Percentiles rank a stretch among this genome's conserved stretches.
These are phyloP conservation scores for Spiraea crenata DNA, from an alignment of 331 rosid genomes.

Conservation along the genomic window DNA sequence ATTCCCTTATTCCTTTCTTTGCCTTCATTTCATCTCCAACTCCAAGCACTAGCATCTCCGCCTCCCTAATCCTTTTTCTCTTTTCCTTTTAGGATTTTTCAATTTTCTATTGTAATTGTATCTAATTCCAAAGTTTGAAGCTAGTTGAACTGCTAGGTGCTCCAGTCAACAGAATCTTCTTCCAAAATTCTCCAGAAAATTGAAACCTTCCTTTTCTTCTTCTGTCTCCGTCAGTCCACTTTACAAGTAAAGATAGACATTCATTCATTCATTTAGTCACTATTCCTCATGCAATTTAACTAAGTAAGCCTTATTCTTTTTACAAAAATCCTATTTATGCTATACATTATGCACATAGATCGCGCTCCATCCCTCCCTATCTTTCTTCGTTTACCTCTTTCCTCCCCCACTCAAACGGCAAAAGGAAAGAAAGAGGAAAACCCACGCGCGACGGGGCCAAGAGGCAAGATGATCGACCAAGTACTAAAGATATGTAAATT, in stretches of 20 bases:
- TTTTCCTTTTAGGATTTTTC: constrained; percentile 1
- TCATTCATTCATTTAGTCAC: too few species aligned
- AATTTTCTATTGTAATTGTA: constrained; percentile 10
- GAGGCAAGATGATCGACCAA: constrained; percentile 23
- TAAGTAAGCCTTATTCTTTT: constrained; percentile 1
- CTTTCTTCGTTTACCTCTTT: too few species aligned
- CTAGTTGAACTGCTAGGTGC: constrained; percentile 35
- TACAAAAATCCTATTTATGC: background rate
- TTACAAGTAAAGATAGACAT: background rate
- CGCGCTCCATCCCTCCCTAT: background rate
- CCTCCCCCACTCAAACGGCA: too few species aligned
- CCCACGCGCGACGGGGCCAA: background rate
- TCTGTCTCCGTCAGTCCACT: constrained; percentile 46
- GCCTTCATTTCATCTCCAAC: constrained; percentile 58
- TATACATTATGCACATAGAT: constrained; percentile 28
- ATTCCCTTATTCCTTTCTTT: constrained; percentile 78
- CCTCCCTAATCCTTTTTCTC: background rate
- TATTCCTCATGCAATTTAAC: too few species aligned
- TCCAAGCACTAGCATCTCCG: constrained; percentile 54
- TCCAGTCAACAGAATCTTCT: constrained; percentile 70
- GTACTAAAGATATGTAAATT: constrained; percentile 19
- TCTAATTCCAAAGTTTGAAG: constrained; percentile 26
- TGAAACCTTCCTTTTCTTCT: constrained; percentile 16
- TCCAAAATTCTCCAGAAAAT: constrained; percentile 35
- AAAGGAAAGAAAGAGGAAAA: too few species aligned